Percentiles rank a stretch among this genome's conserved stretches.
These are phyloP conservation scores for Hyaloscypha hepaticicola DNA, from an alignment of 495 filamentous ascomycete species.

Conservation along the genomic window DNA sequence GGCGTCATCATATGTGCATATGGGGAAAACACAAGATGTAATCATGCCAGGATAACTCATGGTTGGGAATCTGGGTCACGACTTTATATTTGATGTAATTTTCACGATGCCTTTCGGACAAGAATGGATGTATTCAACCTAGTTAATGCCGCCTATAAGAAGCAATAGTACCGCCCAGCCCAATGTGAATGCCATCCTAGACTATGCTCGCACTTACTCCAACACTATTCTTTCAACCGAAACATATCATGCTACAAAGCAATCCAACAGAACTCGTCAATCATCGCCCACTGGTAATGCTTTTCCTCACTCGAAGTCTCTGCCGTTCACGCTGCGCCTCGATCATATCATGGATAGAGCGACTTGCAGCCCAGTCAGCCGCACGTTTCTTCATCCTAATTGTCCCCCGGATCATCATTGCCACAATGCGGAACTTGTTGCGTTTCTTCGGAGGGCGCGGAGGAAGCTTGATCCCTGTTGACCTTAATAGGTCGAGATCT, in stretches of 20 bases:
- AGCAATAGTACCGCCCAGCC: not conserved
- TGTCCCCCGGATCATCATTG: conserved; percentile 22
- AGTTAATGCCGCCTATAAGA: not conserved
- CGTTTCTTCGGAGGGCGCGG: conserved; percentile 40
- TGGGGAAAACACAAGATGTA: conserved; percentile 12
- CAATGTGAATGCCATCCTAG: not conserved
- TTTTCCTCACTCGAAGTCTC: conserved; percentile 14
- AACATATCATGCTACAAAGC: not conserved
- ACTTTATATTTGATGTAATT: conserved; percentile 8
- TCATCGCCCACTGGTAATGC: not conserved
- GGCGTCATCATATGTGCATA: conserved; percentile 26
- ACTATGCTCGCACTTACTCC: not conserved
- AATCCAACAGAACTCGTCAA: not conserved
- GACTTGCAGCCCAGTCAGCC: conserved; percentile 24
- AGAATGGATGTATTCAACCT: conserved; percentile 10
- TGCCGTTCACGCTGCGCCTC: conserved; percentile 21
- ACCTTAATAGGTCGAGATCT: conserved; percentile 77
- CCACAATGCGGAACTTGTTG: conserved; percentile 32
- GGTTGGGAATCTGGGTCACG: conserved; percentile 1
- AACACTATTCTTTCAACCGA: not conserved
- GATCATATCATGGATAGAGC: conserved; percentile 25
- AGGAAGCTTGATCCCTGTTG: conserved; percentile 65
- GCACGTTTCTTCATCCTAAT: conserved; percentile 30
- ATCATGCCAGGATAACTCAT: conserved; percentile 7
- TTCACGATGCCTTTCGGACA: conserved; percentile 9